Evolutionary conservation across 2,329 filamentous ascomycete genomes (phyloP).

Genomic region (Fusarium tuaranense): DNA sequence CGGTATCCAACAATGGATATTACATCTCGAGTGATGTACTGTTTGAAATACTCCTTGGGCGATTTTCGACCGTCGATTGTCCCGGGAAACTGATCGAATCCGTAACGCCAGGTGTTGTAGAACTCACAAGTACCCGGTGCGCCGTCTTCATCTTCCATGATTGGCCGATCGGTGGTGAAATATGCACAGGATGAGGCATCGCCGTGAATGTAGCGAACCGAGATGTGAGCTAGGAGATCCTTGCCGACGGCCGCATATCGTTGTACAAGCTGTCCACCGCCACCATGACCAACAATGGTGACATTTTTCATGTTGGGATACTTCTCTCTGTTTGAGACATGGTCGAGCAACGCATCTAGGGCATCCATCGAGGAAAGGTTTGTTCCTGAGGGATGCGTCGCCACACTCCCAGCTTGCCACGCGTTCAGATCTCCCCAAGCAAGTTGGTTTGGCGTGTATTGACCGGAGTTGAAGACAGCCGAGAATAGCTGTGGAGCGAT

Average conservation of each 20-base stretch:
- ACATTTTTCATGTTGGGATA: not conserved
- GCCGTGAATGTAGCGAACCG: not conserved
- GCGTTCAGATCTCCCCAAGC: not conserved
- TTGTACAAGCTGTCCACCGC: not conserved
- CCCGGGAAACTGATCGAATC: not conserved
- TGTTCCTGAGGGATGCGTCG: not conserved
- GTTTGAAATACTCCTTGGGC: not conserved
- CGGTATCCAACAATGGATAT: not conserved
- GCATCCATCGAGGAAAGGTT: not conserved
- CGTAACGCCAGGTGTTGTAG: constrained; percentile 16
- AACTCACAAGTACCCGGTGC: not conserved
- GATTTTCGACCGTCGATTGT: not conserved
- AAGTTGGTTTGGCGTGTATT: not conserved
- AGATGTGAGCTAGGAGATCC: not conserved
- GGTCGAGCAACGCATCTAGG: not conserved
- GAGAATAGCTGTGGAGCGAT: not conserved
- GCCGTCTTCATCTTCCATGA: not conserved
- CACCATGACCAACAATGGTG: not conserved
- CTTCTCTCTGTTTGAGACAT: not conserved
- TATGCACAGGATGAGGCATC: not conserved
- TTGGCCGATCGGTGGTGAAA: not conserved
- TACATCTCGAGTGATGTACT: not conserved
- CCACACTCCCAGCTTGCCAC: not conserved
- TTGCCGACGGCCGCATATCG: not conserved
- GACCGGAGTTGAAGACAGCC: not conserved